Base-by-base conservation (phyloP, 257 asterid species). In the Solanum pimpinellifolium region DNA sequence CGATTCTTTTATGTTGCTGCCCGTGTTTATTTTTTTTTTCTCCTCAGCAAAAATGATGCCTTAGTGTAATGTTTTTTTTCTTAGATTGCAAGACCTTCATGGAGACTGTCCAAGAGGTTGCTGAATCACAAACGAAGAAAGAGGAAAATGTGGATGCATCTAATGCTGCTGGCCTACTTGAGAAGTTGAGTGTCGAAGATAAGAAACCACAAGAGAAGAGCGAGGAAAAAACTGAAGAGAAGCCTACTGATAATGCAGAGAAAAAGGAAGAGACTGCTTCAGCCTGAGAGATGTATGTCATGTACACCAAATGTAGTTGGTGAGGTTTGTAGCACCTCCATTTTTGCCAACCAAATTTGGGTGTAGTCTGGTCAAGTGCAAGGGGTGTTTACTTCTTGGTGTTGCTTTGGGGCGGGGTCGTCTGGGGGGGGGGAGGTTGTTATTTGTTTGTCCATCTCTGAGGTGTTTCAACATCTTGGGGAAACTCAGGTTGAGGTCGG, bases 71-170 rank as follows among this genome's bases (percentile, higher is more conserved):
- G 18, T 80, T 25, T 37, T 75, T 70, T 69, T 86, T 66, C 68
- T 44, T 89, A 90, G 94, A 92, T 88, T 92, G 94, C 93, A 92
- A 89, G 83, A 75, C 86, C 69, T 92, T 92, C 88, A 92, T 88
- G 94, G 91, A 90, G 88, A 87, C 11, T 84, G 42, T 92, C 23
- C 87, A 89, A 88, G 94, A 90, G 89, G 86, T 90, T 89, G 91
- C 92, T 83, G 92, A 92, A 88, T 92, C 94, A 83, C 94, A 89
- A 82, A 87, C 70, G 81, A 84, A 44, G 62, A 87, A 87, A 47
- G 92, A 88, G 87, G 94, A 92, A 80, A 65, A 87, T 68, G 86
- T 76, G 69, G 92, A 90, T 49, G 93, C 94, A 29, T 87, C 94
- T 77, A 89, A 87, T 66, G 88, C 93, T 35, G 92, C 93, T 78